Percentiles rank a stretch among this genome's conserved stretches.
Evolutionary conservation across 768 basidiomycete genomes (phyloP).

Genomic region (Podaxis sp.): DNA sequence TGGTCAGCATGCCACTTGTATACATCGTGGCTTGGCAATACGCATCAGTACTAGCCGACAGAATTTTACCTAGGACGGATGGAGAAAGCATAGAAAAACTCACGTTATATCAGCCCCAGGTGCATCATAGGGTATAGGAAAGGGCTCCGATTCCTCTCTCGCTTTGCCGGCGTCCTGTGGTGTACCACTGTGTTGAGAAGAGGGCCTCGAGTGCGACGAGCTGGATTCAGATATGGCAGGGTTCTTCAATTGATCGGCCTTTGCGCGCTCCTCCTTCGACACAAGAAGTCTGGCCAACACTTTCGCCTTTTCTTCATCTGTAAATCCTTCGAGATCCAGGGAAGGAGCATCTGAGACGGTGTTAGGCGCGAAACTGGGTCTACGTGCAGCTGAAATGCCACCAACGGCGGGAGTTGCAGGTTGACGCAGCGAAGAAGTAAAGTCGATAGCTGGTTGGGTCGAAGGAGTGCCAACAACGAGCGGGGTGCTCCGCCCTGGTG

Average conservation of each 20-base stretch:
- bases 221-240: not conserved
- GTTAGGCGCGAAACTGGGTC: conserved; percentile 9
- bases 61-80: not conserved
- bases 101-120: conserved; percentile 92
- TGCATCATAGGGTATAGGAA: conserved; percentile 85
- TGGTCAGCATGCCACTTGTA: conserved; percentile 93
- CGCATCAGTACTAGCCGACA: not conserved
- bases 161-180: conserved; percentile 15
- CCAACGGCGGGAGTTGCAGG: conserved; percentile 18
- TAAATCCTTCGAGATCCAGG: conserved; percentile 53
- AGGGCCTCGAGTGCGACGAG: conserved; percentile 1
- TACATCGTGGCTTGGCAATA: conserved; percentile 64
- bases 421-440: not conserved
- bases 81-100: conserved; percentile 31
- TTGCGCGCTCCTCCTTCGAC: conserved; percentile 60
- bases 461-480: conserved; percentile 9
- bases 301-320: conserved; percentile 81
- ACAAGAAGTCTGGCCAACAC: conserved; percentile 81
- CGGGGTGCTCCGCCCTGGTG: conserved; percentile 16
- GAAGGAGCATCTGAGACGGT: conserved; percentile 26
- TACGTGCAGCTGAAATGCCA: conserved; percentile 27
- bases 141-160: conserved; percentile 59
- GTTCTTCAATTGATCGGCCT: conserved; percentile 16
- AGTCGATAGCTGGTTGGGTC: conserved; percentile 10
- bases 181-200: not conserved